Evolutionary conservation across 441 rosid species (phyloP).

Genomic region (Populus tomentosa): DNA sequence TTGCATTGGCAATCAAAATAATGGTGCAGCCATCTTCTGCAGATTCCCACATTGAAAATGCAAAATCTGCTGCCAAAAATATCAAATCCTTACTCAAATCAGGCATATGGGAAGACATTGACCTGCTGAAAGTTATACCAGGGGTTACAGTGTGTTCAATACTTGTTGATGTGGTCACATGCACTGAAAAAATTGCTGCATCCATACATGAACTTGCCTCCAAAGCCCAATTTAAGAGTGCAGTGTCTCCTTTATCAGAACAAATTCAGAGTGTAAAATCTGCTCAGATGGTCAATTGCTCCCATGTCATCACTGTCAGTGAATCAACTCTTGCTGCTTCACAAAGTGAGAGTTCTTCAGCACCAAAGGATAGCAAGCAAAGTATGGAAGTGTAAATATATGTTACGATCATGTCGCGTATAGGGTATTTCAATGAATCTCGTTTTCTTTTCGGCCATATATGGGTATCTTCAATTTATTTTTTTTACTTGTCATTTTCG

Average conservation of each 20-base stretch:
- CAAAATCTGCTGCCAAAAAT: slow-evolving; percentile 21
- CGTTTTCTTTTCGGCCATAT: neutral
- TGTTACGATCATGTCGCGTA: neutral
- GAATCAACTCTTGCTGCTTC: neutral
- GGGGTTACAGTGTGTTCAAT: slow-evolving; percentile 39
- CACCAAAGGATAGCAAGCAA: neutral
- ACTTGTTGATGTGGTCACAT: slow-evolving; percentile 35
- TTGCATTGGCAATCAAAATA: slow-evolving; percentile 46
- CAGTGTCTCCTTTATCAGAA: neutral
- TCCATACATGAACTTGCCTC: slow-evolving; percentile 43
- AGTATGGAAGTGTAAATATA: neutral
- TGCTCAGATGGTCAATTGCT: neutral
- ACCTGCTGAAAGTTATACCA: no score
- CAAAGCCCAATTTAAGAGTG: slow-evolving; percentile 29
- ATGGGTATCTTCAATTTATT: no score
- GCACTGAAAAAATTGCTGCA: slow-evolving; percentile 39
- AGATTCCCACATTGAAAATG: slow-evolving; percentile 15
- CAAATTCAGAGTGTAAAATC: neutral
- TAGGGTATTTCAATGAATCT: neutral
- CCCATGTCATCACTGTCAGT: neutral
- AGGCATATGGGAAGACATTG: slow-evolving; percentile 12
- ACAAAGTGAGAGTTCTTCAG: neutral
- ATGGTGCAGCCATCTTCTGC: slow-evolving; percentile 42
- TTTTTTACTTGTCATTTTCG: no score
- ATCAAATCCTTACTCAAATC: slow-evolving; percentile 42